phyloP scores from a whole-genome alignment of 352 stramenopile genomes.

The Phytophthora hybrid region DNA sequence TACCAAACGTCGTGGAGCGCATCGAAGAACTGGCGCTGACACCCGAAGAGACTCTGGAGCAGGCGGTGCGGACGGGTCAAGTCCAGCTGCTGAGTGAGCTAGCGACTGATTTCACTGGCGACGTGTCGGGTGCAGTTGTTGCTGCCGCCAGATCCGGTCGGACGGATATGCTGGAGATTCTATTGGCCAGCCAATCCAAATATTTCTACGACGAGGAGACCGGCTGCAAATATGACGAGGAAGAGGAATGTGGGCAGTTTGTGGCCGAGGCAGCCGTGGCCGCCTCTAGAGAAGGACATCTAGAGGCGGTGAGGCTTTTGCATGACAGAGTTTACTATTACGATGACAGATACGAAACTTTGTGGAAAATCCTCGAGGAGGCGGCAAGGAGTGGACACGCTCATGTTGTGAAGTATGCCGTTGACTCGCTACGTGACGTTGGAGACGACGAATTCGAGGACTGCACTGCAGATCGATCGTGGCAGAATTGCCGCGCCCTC shows the following conservation, averaged over 20 bases:
- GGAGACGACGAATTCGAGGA: too few species aligned
- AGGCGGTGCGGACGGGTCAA: background rate
- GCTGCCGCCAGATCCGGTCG: background rate
- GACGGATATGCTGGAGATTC: slow-evolving; percentile 6
- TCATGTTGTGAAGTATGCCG: slow-evolving; percentile 3
- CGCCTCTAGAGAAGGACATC: background rate
- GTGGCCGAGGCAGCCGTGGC: slow-evolving; percentile 2
- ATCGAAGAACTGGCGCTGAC: slow-evolving; percentile 7
- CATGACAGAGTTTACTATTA: too few species aligned
- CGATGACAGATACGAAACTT: too few species aligned
- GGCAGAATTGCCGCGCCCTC: background rate
- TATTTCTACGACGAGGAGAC: background rate
- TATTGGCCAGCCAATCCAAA: background rate
- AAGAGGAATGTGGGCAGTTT: background rate
- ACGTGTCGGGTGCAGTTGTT: background rate
- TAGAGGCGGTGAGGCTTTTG: slow-evolving; percentile 4
- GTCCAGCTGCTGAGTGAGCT: background rate
- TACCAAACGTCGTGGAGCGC: background rate
- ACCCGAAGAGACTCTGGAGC: background rate
- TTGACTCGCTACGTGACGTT: background rate
- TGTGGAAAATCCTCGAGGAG: slow-evolving; percentile 1
- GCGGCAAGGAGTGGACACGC: background rate
- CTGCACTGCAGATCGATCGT: background rate
- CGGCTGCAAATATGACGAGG: background rate
- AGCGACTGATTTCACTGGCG: background rate